Evolutionary conservation across 2,329 filamentous ascomycete species (phyloP).

Genomic region (Ophiostoma fasciatum): DNA sequence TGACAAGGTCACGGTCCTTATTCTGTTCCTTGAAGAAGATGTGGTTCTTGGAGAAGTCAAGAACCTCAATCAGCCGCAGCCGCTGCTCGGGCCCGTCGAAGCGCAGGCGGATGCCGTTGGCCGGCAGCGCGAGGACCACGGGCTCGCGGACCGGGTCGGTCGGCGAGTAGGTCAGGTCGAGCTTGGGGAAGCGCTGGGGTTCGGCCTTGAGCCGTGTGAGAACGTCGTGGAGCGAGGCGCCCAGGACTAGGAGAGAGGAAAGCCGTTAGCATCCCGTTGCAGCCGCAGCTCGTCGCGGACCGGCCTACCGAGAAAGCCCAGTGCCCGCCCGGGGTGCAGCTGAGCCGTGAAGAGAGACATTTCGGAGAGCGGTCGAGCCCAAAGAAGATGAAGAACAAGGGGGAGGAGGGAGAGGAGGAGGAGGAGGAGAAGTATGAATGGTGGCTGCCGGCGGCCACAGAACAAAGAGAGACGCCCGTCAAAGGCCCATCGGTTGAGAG

Average conservation of each 20-base stretch:
- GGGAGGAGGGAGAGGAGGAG: background rate
- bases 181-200: conserved; percentile 64
- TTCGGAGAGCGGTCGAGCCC: background rate
- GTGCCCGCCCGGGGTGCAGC: conserved; percentile 49
- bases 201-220: conserved; percentile 79
- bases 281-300: background rate
- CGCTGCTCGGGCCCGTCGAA: conserved; percentile 93
- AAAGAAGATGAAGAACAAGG: background rate
- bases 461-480: background rate
- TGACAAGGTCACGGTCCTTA: conserved; percentile 59
- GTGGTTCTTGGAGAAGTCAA: conserved; percentile 75
- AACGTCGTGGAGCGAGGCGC: conserved; percentile 81
- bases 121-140: conserved; percentile 59
- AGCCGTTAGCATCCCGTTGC: background rate
- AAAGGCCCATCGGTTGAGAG: conserved; percentile 2
- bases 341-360: conserved; percentile 40
- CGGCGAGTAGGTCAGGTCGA: conserved; percentile 73
- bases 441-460: no score
- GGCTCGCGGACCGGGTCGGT: conserved; percentile 59
- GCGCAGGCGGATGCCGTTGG: conserved; percentile 76
- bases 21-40: conserved; percentile 62
- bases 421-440: background rate
- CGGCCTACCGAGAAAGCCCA: conserved; percentile 41
- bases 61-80: conserved; percentile 75
- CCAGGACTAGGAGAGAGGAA: conserved; percentile 46